Percentiles rank a stretch among this genome's conserved stretches.
Evolutionary conservation across 768 basidiomycete genomes (phyloP).

Genomic region (Leccinum subtestaceum): DNA sequence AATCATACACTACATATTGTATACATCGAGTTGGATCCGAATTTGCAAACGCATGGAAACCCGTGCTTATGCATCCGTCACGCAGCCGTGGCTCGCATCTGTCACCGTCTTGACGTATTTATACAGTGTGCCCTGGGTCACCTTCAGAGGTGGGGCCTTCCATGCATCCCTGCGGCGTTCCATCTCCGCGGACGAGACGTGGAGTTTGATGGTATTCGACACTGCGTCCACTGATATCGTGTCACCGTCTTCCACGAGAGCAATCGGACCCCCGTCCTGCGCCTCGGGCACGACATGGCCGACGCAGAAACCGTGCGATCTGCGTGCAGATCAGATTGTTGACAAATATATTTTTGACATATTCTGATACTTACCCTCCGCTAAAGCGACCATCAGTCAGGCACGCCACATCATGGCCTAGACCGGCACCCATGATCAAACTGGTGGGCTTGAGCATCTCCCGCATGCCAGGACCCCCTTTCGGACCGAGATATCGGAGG

Average conservation of each 20-base stretch:
- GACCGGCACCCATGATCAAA: conserved; percentile 97
- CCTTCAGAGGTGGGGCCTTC: conserved; percentile 85
- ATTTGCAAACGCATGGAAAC: conserved; percentile 8
- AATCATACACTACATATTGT: conserved; percentile 1
- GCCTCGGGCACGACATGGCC: conserved; percentile 98
- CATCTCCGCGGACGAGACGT: conserved; percentile 78
- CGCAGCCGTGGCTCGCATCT: conserved; percentile 91
- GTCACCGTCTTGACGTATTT: conserved; percentile 87
- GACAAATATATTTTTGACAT: conserved; percentile 6
- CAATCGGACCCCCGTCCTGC: conserved; percentile 91
- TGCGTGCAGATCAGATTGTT: conserved; percentile 32
- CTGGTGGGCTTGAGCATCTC: conserved; percentile 99
- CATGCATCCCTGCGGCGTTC: conserved; percentile 67
- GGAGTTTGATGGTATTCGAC: conserved; percentile 76
- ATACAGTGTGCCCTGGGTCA: conserved; percentile 75
- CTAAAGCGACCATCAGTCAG: conserved; percentile 97
- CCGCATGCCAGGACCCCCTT: conserved; percentile 98
- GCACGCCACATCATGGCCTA: conserved; percentile 94
- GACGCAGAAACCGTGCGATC: conserved; percentile 95
- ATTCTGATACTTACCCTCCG: conserved; percentile 71
- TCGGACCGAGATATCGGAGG: conserved; percentile 92
- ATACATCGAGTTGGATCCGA: conserved; percentile 12
- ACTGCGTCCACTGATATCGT: conserved; percentile 85
- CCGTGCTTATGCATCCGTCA: conserved; percentile 69
- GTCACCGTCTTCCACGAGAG: conserved; percentile 86